Conservation (phyloP, 768 basidiomycete species). For the Pluteus cervinus region DNA sequence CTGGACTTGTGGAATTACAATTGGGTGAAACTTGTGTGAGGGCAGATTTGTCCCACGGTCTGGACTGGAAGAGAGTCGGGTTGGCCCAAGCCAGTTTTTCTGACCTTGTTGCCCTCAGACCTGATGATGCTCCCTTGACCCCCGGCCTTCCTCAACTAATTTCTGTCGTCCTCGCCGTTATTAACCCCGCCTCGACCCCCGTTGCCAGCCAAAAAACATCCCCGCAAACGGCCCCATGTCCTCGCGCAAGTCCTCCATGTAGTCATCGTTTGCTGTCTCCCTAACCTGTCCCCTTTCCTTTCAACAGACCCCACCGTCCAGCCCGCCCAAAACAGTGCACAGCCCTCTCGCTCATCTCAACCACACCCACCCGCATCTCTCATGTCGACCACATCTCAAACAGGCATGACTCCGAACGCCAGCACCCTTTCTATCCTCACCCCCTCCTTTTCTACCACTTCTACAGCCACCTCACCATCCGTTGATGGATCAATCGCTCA, state of each 20-base stretch:
- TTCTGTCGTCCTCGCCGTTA: constrained; percentile 3
- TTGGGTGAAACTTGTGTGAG: not conserved
- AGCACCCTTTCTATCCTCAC: constrained; percentile 9
- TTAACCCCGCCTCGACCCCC: not conserved
- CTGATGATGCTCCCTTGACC: constrained; percentile 25
- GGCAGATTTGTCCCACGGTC: constrained; percentile 33
- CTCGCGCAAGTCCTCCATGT: constrained; percentile 1
- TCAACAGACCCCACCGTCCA: constrained; percentile 8
- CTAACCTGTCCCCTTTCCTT: constrained; percentile 6
- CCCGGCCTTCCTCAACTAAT: constrained; percentile 4
- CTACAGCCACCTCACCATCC: constrained; percentile 12
- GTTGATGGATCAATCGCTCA: constrained; percentile 10
- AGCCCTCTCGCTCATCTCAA: constrained; percentile 8
- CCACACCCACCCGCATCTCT: constrained; percentile 7
- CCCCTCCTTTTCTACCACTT: constrained; percentile 9
- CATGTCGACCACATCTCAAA: constrained; percentile 6
- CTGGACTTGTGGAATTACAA: constrained; percentile 3
- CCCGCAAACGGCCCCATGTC: not conserved
- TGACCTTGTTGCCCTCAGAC: constrained; percentile 13
- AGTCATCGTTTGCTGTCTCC: constrained; percentile 6
- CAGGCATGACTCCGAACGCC: constrained; percentile 14
- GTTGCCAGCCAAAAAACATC: not conserved
- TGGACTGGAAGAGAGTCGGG: constrained; percentile 8
- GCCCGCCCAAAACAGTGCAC: constrained; percentile 4
- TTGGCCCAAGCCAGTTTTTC: constrained; percentile 10